phyloP scores from a whole-genome alignment of 352 stramenopile species.

The Phytopythium mirpurense region DNA sequence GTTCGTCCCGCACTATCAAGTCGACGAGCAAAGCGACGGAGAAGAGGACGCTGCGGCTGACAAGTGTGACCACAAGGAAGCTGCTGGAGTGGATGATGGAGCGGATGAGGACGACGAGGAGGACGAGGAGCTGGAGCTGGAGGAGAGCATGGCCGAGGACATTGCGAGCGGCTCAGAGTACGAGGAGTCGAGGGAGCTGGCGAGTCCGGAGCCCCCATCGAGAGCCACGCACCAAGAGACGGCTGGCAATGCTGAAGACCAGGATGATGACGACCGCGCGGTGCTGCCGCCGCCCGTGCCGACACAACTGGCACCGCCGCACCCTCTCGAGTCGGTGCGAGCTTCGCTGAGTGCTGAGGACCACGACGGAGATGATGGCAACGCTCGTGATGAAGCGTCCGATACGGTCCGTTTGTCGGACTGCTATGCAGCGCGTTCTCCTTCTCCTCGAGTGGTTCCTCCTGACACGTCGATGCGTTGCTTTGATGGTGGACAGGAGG shows the following conservation, averaged over 20 bases:
- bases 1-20: not conserved
- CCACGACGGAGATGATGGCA: not conserved
- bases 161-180: slow-evolving; percentile 50
- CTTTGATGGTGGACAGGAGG: slow-evolving; percentile 18
- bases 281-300: slow-evolving; percentile 22
- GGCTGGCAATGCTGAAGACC: slow-evolving; percentile 9
- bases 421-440: not conserved
- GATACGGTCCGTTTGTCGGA: slow-evolving; percentile 29
- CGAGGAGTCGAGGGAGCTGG: slow-evolving; percentile 39
- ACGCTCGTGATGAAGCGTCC: slow-evolving; percentile 44
- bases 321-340: slow-evolving; percentile 1
- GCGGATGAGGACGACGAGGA: slow-evolving; percentile 10
- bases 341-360: not conserved
- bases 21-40: not conserved
- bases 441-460: not conserved
- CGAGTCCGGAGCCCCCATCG: not conserved
- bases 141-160: slow-evolving; percentile 50
- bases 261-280: slow-evolving; percentile 18
- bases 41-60: not conserved
- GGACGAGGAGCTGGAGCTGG: slow-evolving; percentile 26
- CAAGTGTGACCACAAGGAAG: slow-evolving; percentile 5
- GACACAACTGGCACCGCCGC: not conserved
- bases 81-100: not conserved
- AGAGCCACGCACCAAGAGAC: slow-evolving; percentile 5
- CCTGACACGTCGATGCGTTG: not conserved